A percentile compares a stretch with the other conserved stretches of the same genome.
These are phyloP conservation scores for Phytomonas francai DNA, from an alignment of 208 protist species.

Conservation along the genomic window DNA sequence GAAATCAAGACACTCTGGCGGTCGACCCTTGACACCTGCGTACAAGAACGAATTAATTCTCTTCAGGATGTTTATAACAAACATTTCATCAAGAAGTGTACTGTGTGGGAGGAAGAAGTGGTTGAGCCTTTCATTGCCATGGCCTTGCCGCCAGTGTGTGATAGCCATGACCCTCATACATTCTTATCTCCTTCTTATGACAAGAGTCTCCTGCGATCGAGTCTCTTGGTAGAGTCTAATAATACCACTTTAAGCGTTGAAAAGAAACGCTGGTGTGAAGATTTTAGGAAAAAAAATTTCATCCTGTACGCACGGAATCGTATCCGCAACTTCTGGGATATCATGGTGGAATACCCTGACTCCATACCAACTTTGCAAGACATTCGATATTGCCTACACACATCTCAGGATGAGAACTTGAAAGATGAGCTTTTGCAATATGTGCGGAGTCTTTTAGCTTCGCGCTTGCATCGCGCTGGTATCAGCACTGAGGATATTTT, in stretches of 20 bases:
- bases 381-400: conserved; percentile 64
- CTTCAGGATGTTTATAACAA: conserved; percentile 64
- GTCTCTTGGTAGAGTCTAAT: background rate
- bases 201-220: background rate
- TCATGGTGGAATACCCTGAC: conserved; percentile 83
- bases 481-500: conserved; percentile 84
- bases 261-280: conserved; percentile 51
- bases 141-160: conserved; percentile 21
- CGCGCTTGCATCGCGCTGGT: conserved; percentile 74
- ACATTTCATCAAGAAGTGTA: conserved; percentile 32
- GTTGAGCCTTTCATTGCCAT: conserved; percentile 65
- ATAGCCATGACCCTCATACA: background rate
- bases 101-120: conserved; percentile 58
- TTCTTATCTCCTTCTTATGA: background rate
- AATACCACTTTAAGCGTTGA: conserved; percentile 1
- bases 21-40: conserved; percentile 39
- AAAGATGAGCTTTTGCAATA: conserved; percentile 50
- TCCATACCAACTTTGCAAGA: conserved; percentile 69
- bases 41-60: conserved; percentile 29
- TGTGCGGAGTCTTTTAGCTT: conserved; percentile 50
- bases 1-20: conserved; percentile 60
- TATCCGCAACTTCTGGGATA: conserved; percentile 70
- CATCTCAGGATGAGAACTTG: conserved; percentile 26
- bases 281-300: conserved; percentile 52
- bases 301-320: conserved; percentile 44